Evolutionary conservation across 176 grass and related monocot genomes (phyloP), one percentile per base, ranked within the genome.

Genomic region (Carex cristatella): DNA sequence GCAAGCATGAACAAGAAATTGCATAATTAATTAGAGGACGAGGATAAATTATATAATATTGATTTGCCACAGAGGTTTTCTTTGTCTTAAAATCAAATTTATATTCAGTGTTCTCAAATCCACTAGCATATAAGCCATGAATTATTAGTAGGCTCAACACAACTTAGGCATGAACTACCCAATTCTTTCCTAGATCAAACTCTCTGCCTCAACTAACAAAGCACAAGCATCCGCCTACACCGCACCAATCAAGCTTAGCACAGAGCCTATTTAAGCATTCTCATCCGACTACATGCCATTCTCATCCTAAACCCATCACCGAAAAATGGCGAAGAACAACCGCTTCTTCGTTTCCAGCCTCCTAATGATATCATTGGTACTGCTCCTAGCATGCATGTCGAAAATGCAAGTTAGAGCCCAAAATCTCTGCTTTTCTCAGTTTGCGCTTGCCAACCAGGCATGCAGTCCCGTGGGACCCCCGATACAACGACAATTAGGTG

Each of bases 371-470:
- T 79, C 74, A 37, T 35, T 79, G 53, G 27, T 79, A 31, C 14
- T 79, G 14, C 51, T 79, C 30, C 53, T 79, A 57, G 6, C 74
- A 79, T 37, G 53, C 53, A 58, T 79, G 74, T 9, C 74, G 4
- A 79, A 79, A 35, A 8, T 79, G 28, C 86, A 61, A 53, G 87
- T 85, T 1, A 44, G 51, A 16, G 90, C 80, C 28, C 94, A 93
- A 73, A 88, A 84, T 73, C 89, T 90, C 85, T 96, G 94, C 84
- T 83, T 85, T 40, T 93, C 91, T 11, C 91, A 96, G 76, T 88
- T 93, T 83, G 92, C 87, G 42, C 84, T 96, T 9, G 91, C 91
- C 13, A 94, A 90, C 51, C 88, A 94, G 88, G 93, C 90, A 10
- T 96, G 94, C 89, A 93, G 86, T 84, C 84, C 90, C 0, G 74